Base-by-base conservation (phyloP, 768 basidiomycete species). In the Tulasnella sp. region DNA sequence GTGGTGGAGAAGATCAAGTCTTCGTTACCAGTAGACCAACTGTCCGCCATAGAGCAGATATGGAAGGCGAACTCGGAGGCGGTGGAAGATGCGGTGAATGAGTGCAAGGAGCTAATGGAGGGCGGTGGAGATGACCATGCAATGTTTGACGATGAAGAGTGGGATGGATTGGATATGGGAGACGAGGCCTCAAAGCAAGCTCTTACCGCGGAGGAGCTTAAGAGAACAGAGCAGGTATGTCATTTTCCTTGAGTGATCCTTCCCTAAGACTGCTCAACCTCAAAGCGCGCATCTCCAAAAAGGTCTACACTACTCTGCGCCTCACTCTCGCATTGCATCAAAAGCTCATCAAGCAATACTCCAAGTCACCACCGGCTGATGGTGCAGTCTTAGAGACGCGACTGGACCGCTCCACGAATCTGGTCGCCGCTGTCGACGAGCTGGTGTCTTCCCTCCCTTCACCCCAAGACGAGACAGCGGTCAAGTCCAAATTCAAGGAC, bases 31-130 rank as follows among this genome's bases (percentile, higher is more conserved):
- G 43, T 17, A 42, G 54, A 56, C 25, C 61, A 63, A 34, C 29
- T 17, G 29, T 43, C 34, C 15, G 63, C 63, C 11, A 49, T 63
- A 12, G 19, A 63, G 29, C 45, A 55, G n/a, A 22, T 34, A 27
- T 63, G 63, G 63, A 42, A 49, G 3, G 10, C 46, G 43, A 31
- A 63, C 46, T 50, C 46, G 19, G 55, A 46, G 12, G 31, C 63
- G n/a, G n/a, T 63, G 38, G 53, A 61, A 9, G 63, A 62, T 45
- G 60, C 60, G 34, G 25, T 62, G n/a, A 41, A 25, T 17, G 60
- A 62, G 29, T 61, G 60, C 38, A 46, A 62, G 34, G 60, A 61
- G 43, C 25, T 60, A 59, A 43, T 46, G 25, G 53, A 54, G n/a
- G 60, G 60, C 3, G 38, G 44, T 17, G 25, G 48, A 19, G 59